These are phyloP conservation scores for Globisporangium echinulatum DNA, from an alignment of 352 stramenopile species.

Conservation along the genomic window DNA sequence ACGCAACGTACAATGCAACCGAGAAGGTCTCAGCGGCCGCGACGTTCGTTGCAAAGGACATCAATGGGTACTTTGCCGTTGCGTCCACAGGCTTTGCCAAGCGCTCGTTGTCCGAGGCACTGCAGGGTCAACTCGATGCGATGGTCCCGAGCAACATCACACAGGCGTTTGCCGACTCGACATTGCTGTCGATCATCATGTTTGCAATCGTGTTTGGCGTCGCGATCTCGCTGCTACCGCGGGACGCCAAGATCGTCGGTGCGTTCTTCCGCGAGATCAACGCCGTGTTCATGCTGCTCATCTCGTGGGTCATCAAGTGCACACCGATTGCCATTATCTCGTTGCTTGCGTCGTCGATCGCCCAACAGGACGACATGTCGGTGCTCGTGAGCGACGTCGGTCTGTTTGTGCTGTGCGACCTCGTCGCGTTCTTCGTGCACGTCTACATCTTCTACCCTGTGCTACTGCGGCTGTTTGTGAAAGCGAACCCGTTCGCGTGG, in stretches of 20 bases:
- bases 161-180: slow-evolving; percentile 22
- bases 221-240: slow-evolving; percentile 11
- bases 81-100: slow-evolving; percentile 4
- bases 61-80: slow-evolving; percentile 23
- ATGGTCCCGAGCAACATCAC: slow-evolving; percentile 43
- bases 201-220: slow-evolving; percentile 40
- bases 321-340: slow-evolving; percentile 36
- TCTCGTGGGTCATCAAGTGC: slow-evolving; percentile 36
- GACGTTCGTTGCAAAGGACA: slow-evolving; percentile 25
- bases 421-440: slow-evolving; percentile 14
- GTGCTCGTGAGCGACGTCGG: slow-evolving; percentile 14
- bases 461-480: too few relatives aligned
- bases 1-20: slow-evolving; percentile 16
- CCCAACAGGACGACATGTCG: slow-evolving; percentile 17
- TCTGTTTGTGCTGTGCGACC: slow-evolving; percentile 12
- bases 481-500: slow-evolving; percentile 15
- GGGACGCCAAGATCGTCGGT: slow-evolving; percentile 9
- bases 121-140: slow-evolving; percentile 23
- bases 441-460: slow-evolving; percentile 5
- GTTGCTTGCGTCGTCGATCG: slow-evolving; percentile 26
- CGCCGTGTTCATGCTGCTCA: slow-evolving; percentile 36
- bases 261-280: slow-evolving; percentile 35
- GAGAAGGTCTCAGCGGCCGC: slow-evolving; percentile 10
- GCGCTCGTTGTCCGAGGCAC: slow-evolving; percentile 18
- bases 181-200: slow-evolving; percentile 39